A percentile compares a stretch with the other conserved stretches of the same genome.
Conservation (phyloP, 1,284 basidiomycete genomes). For the Cutaneotrichosporon cavernicola region DNA sequence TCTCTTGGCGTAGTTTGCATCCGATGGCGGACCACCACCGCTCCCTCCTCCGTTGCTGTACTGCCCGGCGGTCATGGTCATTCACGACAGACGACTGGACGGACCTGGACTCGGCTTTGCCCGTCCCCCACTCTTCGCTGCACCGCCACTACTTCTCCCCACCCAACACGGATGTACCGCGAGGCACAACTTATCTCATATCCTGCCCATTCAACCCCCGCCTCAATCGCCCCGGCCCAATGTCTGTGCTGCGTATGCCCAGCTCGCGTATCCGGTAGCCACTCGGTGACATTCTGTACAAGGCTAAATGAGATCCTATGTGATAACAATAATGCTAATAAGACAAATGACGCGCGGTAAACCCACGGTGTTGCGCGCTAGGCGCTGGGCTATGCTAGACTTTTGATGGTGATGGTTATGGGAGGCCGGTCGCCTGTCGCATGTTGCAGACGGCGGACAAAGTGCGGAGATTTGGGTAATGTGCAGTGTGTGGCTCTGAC, state of each 20-base stretch:
- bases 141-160: background rate
- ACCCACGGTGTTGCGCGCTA: background rate
- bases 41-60: no score
- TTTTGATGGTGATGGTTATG: background rate
- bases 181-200: background rate
- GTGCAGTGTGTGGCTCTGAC: background rate
- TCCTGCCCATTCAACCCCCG: background rate
- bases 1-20: no score
- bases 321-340: slow-evolving; percentile 13
- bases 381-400: background rate
- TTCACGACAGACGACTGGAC: no score
- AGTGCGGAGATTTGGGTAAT: background rate
- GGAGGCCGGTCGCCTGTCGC: background rate
- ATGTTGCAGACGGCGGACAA: background rate
- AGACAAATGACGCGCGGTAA: slow-evolving; percentile 1
- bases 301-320: background rate
- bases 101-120: no score
- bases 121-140: no score
- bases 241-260: no score
- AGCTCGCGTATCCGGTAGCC: background rate
- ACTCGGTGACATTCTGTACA: background rate
- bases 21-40: no score
- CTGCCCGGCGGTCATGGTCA: no score
- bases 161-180: background rate
- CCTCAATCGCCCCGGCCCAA: no score